Evolutionary conservation across 441 rosid species (phyloP), one percentile per base, ranked within the genome.

Genomic region (Dalechampia spathulata): DNA sequence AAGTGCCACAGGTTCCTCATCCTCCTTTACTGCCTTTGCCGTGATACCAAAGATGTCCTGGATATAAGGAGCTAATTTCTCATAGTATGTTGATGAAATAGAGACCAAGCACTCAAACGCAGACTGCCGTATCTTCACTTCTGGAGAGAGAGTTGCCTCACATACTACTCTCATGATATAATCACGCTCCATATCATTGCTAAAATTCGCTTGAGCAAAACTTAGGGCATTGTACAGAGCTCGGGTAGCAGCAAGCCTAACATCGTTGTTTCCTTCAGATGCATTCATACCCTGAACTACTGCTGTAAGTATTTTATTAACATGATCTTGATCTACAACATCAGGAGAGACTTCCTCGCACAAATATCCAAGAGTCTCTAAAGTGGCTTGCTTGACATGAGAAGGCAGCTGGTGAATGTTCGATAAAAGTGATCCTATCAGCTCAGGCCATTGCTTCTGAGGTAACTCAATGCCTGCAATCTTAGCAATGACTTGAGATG

Each of bases 301-400:
- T 9, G 80, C 82, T 2, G 85, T 80, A 45, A 80, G 73, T 46
- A 80, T 75, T 38, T 68, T 74, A 61, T 80, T 80, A 32, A 80
- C 80, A n/a, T 75, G 75, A 50, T 78, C 83, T 44, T 73, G 78
- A n/a, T 75, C 83, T 0, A 78, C 70, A 49, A 54, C 82, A 62
- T 80, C 76, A 39, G 79, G 75, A 8, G 82, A 80, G n/a, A 80
- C 76, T 66, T 80, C 85, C 72, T 80, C 85, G 15, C 85, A 80
- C 17, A 80, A 52, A 57, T 68, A 77, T 39, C 85, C 82, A 40
- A 80, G 80, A 60, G 85, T 80, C 59, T 77, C 85, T 39, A 80
- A 57, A 0, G 82, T 80, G 23, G 85, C 82, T 65, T 80, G 80
- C 66, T 78, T 78, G 53, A 72, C 71, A 67, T 69, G 77, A 56